phyloP scores from a whole-genome alignment of 345 rosid genomes.

The Euphorbia peplus region DNA sequence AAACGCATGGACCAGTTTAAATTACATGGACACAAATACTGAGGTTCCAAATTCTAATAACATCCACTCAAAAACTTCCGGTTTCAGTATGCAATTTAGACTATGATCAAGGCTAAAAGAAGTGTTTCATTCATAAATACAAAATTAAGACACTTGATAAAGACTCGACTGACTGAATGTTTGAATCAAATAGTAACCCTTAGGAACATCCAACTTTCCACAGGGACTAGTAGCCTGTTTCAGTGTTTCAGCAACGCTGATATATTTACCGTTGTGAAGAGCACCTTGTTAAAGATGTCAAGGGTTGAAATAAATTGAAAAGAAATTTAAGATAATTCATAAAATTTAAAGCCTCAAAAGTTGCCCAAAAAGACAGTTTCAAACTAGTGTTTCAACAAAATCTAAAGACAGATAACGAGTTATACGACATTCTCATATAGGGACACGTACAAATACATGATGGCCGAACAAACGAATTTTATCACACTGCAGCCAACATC shows the following conservation, averaged over 20 bases:
- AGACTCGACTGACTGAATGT: no score
- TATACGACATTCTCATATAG: neutral
- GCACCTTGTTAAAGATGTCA: no score
- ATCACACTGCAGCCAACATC: neutral
- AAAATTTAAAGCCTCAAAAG: no score
- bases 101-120: neutral
- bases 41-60: neutral
- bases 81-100: neutral
- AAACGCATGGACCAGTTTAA: conserved; percentile 9
- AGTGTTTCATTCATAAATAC: neutral
- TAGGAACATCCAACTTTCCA: neutral
- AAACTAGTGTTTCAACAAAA: no score
- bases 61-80: neutral
- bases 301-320: no score
- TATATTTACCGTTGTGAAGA: no score
- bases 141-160: no score
- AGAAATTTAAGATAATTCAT: no score
- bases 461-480: neutral
- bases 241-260: no score
- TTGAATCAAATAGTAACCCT: no score
- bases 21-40: neutral
- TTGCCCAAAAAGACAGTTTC: no score
- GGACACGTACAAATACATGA: neutral
- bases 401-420: neutral
- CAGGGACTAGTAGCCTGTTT: neutral